phyloP scores from a whole-genome alignment of 2,329 filamentous ascomycete species.

The Verticillium longisporum region DNA sequence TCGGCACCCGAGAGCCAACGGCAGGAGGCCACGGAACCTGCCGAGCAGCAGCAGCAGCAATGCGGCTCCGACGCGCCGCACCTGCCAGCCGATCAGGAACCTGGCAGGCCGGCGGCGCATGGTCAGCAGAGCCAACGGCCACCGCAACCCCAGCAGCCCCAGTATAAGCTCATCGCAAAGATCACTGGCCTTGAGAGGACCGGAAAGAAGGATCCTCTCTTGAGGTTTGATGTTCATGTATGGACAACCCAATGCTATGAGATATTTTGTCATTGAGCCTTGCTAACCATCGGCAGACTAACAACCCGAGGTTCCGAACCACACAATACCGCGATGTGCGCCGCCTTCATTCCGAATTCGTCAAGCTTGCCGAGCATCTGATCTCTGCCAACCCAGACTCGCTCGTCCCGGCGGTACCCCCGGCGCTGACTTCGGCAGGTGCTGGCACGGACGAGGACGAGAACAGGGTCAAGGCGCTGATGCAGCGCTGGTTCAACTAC shows the following conservation, averaged over 20 bases:
- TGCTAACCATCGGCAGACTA: conserved; percentile 58
- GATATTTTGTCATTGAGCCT: background rate
- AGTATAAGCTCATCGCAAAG: conserved; percentile 87
- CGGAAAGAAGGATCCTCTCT: conserved; percentile 89
- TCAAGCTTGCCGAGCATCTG: conserved; percentile 91
- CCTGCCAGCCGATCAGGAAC: conserved; percentile 17
- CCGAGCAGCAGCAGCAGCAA: conserved; percentile 13
- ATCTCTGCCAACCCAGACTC: conserved; percentile 97
- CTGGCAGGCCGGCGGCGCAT: conserved; percentile 5
- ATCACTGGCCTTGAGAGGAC: conserved; percentile 89
- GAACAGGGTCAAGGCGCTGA: conserved; percentile 72
- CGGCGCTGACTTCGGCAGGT: conserved; percentile 88
- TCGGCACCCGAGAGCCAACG: conserved; percentile 15
- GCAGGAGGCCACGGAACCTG: conserved; percentile 6
- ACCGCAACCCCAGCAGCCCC: conserved; percentile 54
- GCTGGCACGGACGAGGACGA: conserved; percentile 97
- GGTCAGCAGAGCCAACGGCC: conserved; percentile 36
- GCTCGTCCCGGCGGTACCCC: conserved; percentile 87
- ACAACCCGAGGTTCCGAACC: conserved; percentile 94
- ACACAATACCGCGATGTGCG: conserved; percentile 98
- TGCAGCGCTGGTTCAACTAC: conserved; percentile 94
- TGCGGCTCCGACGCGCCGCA: conserved; percentile 11
- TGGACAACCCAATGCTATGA: conserved; percentile 20
- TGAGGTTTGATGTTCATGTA: conserved; percentile 96
- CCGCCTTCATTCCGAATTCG: conserved; percentile 89